Evolutionary conservation across 805 yeast species (phyloP).

Genomic region (Pichia eremophila): DNA sequence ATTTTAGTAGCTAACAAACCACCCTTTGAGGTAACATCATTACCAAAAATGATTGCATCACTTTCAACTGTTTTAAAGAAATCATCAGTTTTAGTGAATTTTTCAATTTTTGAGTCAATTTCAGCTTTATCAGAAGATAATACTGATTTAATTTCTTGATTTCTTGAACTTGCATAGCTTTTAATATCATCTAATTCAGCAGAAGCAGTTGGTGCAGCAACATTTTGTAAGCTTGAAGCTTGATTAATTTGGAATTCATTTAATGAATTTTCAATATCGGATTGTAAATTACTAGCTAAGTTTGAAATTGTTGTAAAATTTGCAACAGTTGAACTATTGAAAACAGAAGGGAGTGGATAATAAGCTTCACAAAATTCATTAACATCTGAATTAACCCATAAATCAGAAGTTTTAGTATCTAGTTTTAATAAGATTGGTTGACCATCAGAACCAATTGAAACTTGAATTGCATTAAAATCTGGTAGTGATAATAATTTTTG

Average conservation of each 20-base stretch:
- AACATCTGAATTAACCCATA: constrained; percentile 40
- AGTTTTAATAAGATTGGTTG: constrained; percentile 42
- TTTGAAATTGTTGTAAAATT: constrained; percentile 2
- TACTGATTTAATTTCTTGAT: not conserved
- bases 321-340: not conserved
- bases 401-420: constrained; percentile 61
- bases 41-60: constrained; percentile 1
- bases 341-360: constrained; percentile 3
- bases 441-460: constrained; percentile 43
- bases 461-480: constrained; percentile 27
- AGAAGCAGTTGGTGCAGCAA: not conserved
- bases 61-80: not conserved
- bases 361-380: constrained; percentile 10
- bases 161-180: constrained; percentile 4
- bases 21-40: constrained; percentile 5
- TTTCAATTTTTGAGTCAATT: constrained; percentile 1
- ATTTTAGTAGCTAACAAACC: constrained; percentile 4
- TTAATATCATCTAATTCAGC: not conserved
- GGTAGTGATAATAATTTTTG: not conserved
- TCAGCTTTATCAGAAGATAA: constrained; percentile 4
- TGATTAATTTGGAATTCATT: constrained; percentile 3
- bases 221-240: not conserved
- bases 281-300: not conserved
- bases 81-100: not conserved
- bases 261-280: constrained; percentile 1